phyloP scores from a whole-genome alignment of 2,329 filamentous ascomycete species.

The Cladosporium sp. region DNA sequence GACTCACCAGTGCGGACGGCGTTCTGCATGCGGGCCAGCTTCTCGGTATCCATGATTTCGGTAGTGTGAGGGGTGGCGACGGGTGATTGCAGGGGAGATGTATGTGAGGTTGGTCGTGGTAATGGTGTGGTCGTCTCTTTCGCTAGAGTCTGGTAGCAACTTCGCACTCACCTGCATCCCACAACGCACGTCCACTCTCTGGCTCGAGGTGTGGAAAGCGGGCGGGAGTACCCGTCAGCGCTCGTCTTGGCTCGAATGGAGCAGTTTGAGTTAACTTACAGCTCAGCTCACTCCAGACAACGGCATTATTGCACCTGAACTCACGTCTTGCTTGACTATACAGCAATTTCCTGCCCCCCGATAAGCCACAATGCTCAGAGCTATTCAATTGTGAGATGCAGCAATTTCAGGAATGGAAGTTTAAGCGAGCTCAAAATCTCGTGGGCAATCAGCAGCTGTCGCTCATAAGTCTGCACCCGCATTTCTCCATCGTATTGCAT shows the following conservation, averaged over 20 bases:
- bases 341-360: neutral
- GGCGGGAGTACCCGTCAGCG: neutral
- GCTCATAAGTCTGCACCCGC: neutral
- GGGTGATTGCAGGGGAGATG: neutral
- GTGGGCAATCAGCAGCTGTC: neutral
- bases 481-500: neutral
- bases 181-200: no score
- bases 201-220: neutral
- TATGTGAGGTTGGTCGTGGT: neutral
- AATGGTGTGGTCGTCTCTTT: constrained; percentile 17
- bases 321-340: neutral
- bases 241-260: neutral
- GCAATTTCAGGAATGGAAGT: neutral
- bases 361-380: neutral
- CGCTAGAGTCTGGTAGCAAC: constrained; percentile 13
- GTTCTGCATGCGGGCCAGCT: constrained; percentile 66
- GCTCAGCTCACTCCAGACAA: neutral
- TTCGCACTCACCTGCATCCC: constrained; percentile 9
- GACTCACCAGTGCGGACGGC: constrained; percentile 70
- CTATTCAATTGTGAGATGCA: neutral
- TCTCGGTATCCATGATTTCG: constrained; percentile 61
- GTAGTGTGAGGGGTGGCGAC: constrained; percentile 10
- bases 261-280: neutral
- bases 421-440: neutral
- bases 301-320: neutral